Evolutionary conservation across 73 alveolate species (phyloP).

Genomic region (Stentor coeruleus): DNA sequence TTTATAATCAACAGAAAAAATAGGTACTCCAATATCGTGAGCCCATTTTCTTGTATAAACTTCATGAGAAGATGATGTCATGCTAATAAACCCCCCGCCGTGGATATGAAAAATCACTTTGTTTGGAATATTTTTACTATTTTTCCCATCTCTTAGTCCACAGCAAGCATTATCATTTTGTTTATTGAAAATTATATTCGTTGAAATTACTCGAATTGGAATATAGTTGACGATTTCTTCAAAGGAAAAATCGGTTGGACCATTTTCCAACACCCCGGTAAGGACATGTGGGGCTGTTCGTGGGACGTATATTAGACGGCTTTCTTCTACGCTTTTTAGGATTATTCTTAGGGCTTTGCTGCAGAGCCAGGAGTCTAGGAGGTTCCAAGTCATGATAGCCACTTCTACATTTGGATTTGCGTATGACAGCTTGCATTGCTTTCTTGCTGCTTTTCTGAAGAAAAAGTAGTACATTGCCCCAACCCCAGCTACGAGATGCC

Average conservation of each 20-base stretch:
- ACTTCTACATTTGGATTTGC: background rate
- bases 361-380: background rate
- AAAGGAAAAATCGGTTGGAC: background rate
- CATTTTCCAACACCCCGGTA: background rate
- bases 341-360: background rate
- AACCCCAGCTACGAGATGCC: background rate
- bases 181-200: background rate
- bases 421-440: background rate
- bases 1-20: conserved; percentile 74
- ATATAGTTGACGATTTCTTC: background rate
- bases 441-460: background rate
- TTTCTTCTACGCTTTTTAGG: background rate
- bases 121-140: background rate
- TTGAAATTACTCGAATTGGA: background rate
- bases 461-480: conserved; percentile 5
- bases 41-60: conserved; percentile 88
- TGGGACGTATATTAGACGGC: background rate
- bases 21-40: conserved; percentile 56
- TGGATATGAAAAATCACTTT: conserved; percentile 79
- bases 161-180: background rate
- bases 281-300: background rate
- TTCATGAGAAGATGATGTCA: conserved; percentile 90
- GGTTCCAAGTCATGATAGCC: conserved; percentile 1
- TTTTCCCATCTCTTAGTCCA: background rate
- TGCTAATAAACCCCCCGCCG: conserved; percentile 97